phyloP scores from a whole-genome alignment of 345 rosid species.

The Aquilaria sinensis region DNA sequence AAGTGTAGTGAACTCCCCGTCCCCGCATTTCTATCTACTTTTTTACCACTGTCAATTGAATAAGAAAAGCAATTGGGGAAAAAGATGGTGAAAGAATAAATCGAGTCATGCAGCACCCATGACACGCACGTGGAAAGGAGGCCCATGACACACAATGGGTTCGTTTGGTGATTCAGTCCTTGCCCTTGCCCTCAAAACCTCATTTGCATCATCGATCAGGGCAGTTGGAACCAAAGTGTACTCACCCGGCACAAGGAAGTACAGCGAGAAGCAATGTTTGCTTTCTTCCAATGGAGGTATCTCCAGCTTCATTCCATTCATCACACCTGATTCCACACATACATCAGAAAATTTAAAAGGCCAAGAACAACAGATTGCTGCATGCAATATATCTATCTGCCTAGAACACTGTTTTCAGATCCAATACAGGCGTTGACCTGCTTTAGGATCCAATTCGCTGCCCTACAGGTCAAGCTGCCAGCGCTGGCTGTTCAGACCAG shows the following conservation, averaged over 20 bases:
- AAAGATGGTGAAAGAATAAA: too few relatives aligned
- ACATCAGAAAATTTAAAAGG: neutral
- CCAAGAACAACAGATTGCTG: neutral
- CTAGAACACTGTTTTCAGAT: neutral
- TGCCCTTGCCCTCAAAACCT: slow-evolving; percentile 81
- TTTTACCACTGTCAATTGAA: too few relatives aligned
- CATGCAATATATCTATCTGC: neutral
- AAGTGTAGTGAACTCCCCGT: too few relatives aligned
- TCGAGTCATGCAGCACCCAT: slow-evolving; percentile 45
- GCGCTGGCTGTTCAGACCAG: too few relatives aligned
- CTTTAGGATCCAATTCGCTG: too few relatives aligned
- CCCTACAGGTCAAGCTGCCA: too few relatives aligned
- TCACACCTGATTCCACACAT: slow-evolving; percentile 41
- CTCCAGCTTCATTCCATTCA: slow-evolving; percentile 71
- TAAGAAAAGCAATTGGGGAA: too few relatives aligned
- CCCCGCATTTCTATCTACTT: too few relatives aligned
- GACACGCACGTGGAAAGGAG: slow-evolving; percentile 77
- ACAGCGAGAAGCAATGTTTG: slow-evolving; percentile 68
- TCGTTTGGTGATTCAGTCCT: slow-evolving; percentile 63
- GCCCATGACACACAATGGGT: slow-evolving; percentile 91
- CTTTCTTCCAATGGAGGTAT: slow-evolving; percentile 72
- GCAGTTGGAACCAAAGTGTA: slow-evolving; percentile 86
- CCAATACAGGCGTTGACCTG: too few relatives aligned
- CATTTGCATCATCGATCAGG: slow-evolving; percentile 77
- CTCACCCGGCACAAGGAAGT: slow-evolving; percentile 93